Conservation (phyloP, 2,329 filamentous ascomycete species). For the Colletotrichum sublineola region DNA sequence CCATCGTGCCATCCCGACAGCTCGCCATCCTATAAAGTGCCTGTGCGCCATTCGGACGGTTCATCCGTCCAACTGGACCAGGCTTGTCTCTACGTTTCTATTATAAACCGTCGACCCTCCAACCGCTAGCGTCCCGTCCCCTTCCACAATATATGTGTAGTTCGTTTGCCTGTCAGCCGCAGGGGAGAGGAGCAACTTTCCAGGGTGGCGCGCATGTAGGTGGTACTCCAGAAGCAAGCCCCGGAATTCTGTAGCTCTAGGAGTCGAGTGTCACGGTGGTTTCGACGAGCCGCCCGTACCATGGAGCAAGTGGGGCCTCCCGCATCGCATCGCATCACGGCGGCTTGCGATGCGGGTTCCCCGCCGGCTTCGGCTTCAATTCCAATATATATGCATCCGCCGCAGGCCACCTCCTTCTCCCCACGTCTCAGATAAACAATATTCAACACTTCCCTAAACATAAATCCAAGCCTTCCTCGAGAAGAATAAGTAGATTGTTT, state of each 20-base stretch:
- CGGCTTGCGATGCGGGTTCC: conserved; percentile 24
- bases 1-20: not conserved
- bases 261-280: not conserved
- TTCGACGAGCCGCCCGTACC: not conserved
- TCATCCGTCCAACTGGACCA: not conserved
- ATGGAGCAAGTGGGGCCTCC: not conserved
- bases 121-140: not conserved
- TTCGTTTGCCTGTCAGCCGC: no score
- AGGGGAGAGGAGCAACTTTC: no score
- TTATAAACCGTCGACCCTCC: not conserved
- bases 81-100: not conserved
- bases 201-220: no score
- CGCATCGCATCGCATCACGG: conserved; percentile 35
- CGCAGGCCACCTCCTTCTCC: no score
- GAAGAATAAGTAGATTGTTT: not conserved
- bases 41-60: not conserved
- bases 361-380: not conserved
- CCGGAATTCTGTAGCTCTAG: not conserved
- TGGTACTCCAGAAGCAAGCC: not conserved
- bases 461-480: not conserved
- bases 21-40: not conserved
- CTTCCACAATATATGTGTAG: no score
- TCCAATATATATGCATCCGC: not conserved
- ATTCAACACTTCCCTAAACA: not conserved
- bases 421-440: not conserved